Percentiles rank a stretch among this genome's conserved stretches.
These are phyloP conservation scores for Cutaneotrichosporon curvatum DNA, from an alignment of 1,284 basidiomycete genomes.

Conservation along the genomic window DNA sequence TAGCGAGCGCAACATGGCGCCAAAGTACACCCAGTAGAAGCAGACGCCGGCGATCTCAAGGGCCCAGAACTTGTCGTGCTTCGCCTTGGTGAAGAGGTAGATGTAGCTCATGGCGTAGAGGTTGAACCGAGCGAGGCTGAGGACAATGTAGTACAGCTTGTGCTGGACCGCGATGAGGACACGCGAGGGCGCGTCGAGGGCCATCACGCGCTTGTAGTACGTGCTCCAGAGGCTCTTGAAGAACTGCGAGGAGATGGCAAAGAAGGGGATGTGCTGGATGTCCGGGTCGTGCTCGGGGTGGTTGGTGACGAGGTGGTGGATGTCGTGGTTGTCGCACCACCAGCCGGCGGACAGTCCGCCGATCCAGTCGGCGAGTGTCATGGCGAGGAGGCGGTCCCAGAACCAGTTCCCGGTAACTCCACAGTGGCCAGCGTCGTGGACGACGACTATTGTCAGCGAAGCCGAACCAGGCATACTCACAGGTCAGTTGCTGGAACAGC, in stretches of 20 bases:
- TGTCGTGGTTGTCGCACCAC: conserved; percentile 98
- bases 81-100: conserved; percentile 56
- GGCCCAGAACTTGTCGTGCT: conserved; percentile 39
- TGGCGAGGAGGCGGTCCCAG: conserved; percentile 71
- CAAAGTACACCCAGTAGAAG: conserved; percentile 53
- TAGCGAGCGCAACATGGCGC: conserved; percentile 45
- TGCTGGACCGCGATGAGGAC: conserved; percentile 75
- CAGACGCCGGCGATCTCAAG: conserved; percentile 50
- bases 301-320: conserved; percentile 95
- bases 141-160: conserved; percentile 85
- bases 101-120: conserved; percentile 83
- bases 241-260: conserved; percentile 86
- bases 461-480: conserved; percentile 23
- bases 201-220: conserved; percentile 85
- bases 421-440: conserved; percentile 91
- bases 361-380: conserved; percentile 64
- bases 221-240: conserved; percentile 81
- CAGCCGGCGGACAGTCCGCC: conserved; percentile 91
- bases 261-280: conserved; percentile 86
- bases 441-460: conserved; percentile 53
- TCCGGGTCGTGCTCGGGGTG: conserved; percentile 93
- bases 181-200: conserved; percentile 65
- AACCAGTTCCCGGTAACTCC: conserved; percentile 85
- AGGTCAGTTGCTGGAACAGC: conserved; percentile 87
- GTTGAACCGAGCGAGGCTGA: conserved; percentile 90